Percentiles rank a stretch among this genome's conserved stretches.
These are phyloP conservation scores for Suillus paluster DNA, from an alignment of 768 basidiomycete species.

Conservation along the genomic window DNA sequence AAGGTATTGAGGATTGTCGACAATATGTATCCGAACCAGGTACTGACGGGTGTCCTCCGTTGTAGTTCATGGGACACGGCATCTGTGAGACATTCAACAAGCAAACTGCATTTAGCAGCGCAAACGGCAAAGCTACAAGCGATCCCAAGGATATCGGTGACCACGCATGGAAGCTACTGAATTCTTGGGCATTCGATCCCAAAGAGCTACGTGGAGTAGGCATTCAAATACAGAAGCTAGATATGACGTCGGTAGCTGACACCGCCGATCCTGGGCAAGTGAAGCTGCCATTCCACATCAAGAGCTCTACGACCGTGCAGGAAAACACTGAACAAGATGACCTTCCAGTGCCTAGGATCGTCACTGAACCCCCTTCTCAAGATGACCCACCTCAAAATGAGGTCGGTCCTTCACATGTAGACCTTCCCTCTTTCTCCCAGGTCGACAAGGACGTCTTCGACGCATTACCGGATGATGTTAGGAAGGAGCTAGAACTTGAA, in stretches of 20 bases:
- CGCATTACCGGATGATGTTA: slow-evolving; percentile 71
- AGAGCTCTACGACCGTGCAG: not conserved
- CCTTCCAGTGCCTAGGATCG: slow-evolving; percentile 20
- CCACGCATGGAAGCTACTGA: slow-evolving; percentile 76
- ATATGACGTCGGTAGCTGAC: slow-evolving; percentile 46
- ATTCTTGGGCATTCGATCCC: slow-evolving; percentile 77
- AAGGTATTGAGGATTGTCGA: slow-evolving; percentile 58
- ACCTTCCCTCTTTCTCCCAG: slow-evolving; percentile 76
- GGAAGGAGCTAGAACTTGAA: slow-evolving; percentile 68
- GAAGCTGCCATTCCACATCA: slow-evolving; percentile 57
- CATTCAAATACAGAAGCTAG: slow-evolving; percentile 89
- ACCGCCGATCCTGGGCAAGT: slow-evolving; percentile 56
- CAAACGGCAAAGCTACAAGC: slow-evolving; percentile 71
- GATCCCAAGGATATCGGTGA: slow-evolving; percentile 74
- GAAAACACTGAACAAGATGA: slow-evolving; percentile 3
- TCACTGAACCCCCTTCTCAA: slow-evolving; percentile 40
- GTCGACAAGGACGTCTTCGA: slow-evolving; percentile 73
- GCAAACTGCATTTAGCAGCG: slow-evolving; percentile 61
- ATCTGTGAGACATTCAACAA: slow-evolving; percentile 82
- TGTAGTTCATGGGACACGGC: slow-evolving; percentile 91
- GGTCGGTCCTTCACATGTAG: slow-evolving; percentile 26
- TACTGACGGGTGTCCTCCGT: slow-evolving; percentile 1
- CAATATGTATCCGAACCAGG: slow-evolving; percentile 4
- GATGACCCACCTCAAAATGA: slow-evolving; percentile 21
- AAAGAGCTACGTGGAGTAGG: slow-evolving; percentile 91